phyloP scores from a whole-genome alignment of 768 basidiomycete species.

The Kwoniella dejecticola region DNA sequence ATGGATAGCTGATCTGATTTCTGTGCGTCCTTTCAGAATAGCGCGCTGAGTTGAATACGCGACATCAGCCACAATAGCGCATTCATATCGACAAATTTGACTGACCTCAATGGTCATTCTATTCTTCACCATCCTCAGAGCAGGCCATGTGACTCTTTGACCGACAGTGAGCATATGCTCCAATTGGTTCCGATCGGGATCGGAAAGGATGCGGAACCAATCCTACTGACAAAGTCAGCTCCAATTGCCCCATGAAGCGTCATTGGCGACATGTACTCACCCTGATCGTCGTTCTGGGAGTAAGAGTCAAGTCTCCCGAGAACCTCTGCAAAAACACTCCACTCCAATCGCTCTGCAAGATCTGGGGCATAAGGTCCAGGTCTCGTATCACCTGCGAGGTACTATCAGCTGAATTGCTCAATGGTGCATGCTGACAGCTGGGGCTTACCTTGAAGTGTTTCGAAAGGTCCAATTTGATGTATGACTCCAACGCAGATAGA shows the following conservation, averaged over 20 bases:
- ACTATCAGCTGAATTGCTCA: conserved; percentile 8
- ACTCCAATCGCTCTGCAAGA: conserved; percentile 94
- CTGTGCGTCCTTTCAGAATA: conserved; percentile 75
- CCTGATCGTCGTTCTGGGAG: conserved; percentile 68
- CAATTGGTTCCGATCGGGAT: conserved; percentile 77
- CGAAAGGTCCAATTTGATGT: conserved; percentile 89
- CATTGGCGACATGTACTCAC: conserved; percentile 57
- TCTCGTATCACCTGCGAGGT: conserved; percentile 76
- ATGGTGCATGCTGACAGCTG: background rate
- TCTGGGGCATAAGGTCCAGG: conserved; percentile 87
- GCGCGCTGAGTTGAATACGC: conserved; percentile 76
- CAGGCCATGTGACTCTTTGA: conserved; percentile 93
- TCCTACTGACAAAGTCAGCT: conserved; percentile 60
- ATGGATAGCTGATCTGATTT: conserved; percentile 64
- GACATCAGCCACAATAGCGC: no score
- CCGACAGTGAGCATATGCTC: conserved; percentile 85
- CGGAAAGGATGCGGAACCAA: conserved; percentile 79
- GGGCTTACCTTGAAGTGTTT: conserved; percentile 83
- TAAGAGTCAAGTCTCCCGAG: conserved; percentile 59
- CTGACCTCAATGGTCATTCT: conserved; percentile 61
- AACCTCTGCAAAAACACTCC: conserved; percentile 94
- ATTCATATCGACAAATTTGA: no score
- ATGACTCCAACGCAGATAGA: conserved; percentile 88
- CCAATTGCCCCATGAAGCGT: background rate
- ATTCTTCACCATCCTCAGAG: conserved; percentile 89